A percentile compares a stretch with the other conserved stretches of the same genome.
Evolutionary conservation across 2,329 filamentous ascomycete genomes (phyloP).

Genomic region (Metarhizium brunneum): DNA sequence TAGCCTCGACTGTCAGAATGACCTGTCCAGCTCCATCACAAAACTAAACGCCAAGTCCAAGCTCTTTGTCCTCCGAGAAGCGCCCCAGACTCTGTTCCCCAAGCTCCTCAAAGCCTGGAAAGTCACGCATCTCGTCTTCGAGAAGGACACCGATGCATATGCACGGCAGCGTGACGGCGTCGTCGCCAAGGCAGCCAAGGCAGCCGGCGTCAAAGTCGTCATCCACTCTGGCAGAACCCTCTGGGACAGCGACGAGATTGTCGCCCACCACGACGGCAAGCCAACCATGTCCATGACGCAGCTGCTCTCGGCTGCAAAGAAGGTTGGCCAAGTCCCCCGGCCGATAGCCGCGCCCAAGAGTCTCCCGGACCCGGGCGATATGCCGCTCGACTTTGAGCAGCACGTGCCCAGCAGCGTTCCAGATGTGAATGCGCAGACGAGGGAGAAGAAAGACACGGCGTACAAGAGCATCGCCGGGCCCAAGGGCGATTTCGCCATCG

Average conservation of each 20-base stretch:
- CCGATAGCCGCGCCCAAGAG: conserved; percentile 50
- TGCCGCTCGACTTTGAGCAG: conserved; percentile 49
- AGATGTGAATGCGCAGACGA: conserved; percentile 51
- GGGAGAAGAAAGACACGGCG: conserved; percentile 43
- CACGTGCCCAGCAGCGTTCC: conserved; percentile 37
- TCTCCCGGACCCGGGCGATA: conserved; percentile 57
- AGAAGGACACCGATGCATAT: conserved; percentile 71
- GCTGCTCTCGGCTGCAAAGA: conserved; percentile 52
- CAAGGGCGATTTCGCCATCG: conserved; percentile 58
- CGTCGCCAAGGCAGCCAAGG: conserved; percentile 48
- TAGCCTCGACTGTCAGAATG: conserved; percentile 63
- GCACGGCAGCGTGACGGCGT: conserved; percentile 52
- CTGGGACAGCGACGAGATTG: conserved; percentile 64
- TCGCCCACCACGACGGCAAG: conserved; percentile 54
- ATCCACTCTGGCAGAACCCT: conserved; percentile 55
- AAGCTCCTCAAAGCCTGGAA: conserved; percentile 67
- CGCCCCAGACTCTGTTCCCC: conserved; percentile 59
- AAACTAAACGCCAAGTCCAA: conserved; percentile 62
- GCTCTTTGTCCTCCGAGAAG: conserved; percentile 63
- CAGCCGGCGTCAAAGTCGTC: conserved; percentile 61
- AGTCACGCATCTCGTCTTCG: conserved; percentile 68
- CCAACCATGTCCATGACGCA: conserved; percentile 68
- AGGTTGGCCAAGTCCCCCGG: conserved; percentile 50
- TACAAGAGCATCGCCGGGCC: conserved; percentile 58
- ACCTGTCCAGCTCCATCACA: conserved; percentile 57